Conservation (phyloP, 2,329 filamentous ascomycete species). For the Arthrinium phaeospermum region DNA sequence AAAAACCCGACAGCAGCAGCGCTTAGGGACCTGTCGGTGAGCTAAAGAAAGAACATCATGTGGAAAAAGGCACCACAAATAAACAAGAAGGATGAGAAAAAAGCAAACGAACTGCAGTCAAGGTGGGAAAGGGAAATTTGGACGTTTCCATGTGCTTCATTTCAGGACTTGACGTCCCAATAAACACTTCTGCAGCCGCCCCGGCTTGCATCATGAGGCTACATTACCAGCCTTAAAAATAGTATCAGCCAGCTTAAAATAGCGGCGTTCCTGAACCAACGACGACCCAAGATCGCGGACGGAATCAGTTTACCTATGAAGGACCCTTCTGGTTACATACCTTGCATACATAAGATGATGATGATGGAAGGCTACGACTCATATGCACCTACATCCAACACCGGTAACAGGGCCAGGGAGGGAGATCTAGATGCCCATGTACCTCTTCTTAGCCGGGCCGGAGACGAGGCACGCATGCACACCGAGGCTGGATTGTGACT, state of each 20-base stretch:
- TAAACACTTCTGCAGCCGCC: constrained; percentile 23
- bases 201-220: constrained; percentile 24
- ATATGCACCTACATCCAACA: constrained; percentile 6
- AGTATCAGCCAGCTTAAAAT: constrained; percentile 19
- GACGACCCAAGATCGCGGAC: constrained; percentile 31
- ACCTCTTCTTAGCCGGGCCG: not conserved
- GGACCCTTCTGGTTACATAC: constrained; percentile 5
- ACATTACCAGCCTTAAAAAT: constrained; percentile 13
- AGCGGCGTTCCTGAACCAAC: constrained; percentile 12
- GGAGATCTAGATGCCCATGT: not conserved
- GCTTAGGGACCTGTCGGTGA: constrained; percentile 6
- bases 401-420: not conserved
- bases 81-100: not conserved
- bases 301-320: constrained; percentile 25
- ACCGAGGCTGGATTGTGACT: constrained; percentile 1
- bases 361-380: not conserved
- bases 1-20: not conserved
- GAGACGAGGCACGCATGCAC: not conserved
- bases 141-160: not conserved
- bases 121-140: constrained; percentile 6
- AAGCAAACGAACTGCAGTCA: constrained; percentile 7
- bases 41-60: constrained; percentile 11
- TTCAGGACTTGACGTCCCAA: constrained; percentile 21
- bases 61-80: constrained; percentile 6
- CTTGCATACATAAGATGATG: not conserved